Base-by-base conservation (phyloP, 805 yeast genomes). In the Candida adriatica region DNA sequence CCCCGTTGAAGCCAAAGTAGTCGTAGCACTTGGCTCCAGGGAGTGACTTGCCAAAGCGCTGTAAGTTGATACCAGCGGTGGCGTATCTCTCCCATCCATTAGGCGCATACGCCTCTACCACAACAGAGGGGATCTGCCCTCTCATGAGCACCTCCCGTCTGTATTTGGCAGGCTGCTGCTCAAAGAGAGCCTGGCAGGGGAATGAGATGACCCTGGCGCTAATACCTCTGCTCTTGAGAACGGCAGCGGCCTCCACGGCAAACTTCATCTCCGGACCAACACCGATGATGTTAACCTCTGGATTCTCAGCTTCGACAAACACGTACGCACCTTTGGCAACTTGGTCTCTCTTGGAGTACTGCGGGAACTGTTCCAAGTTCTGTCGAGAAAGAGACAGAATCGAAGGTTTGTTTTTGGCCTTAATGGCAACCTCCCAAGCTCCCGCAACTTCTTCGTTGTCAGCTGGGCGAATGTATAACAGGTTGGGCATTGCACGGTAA, bases 31-130 rank as follows among this genome's bases (percentile, higher is more conserved):
- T 83, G 36, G 65, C 63, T 56, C 79, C 92, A 58, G 84, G 82
- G 58, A 94, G 96, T 37, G 96, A 86, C 41, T 86, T 90, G 72
- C 98, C 98, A 57, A 92, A 90, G 66, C 83, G 76, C 74, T 85
- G 78, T 56, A 90, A 69, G 64, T 96, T 95, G 53, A 90, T 84
- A 61, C 86, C 94, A 68, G 83, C 92, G 67, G 90, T 97, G 38
- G 96, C 78, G 70, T 86, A 92, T 63, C 79, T 82, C 51, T 78
- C 69, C 98, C 97, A 92, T 38, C 96, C 96, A 51, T 72, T 68
- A 31, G 95, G 76, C 30, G 94, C 63, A 76, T 85, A 72, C 33
- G 86, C 97, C 74, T 90, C 98, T 45, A 88, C 85, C 32, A 96
- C 83, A 62, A 90, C 46, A 55, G 85, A 78, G 61, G 97, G 97